Conservation (phyloP, 1,284 basidiomycete genomes). For the Cutaneotrichosporon sp. region DNA sequence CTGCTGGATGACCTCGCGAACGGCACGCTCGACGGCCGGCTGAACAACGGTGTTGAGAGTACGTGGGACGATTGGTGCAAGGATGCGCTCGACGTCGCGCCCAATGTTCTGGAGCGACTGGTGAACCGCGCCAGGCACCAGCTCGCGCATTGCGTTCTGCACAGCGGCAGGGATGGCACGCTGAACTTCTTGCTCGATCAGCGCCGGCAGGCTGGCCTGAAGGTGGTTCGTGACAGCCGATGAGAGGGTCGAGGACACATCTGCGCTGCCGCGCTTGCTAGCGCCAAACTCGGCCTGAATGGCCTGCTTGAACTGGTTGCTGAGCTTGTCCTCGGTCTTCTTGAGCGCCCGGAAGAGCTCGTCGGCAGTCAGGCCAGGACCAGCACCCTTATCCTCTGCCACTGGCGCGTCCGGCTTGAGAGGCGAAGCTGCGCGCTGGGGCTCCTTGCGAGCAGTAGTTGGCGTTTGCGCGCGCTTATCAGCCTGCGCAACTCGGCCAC, state of each 20-base stretch:
- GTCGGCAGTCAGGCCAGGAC: conserved; percentile 10
- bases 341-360: conserved; percentile 22
- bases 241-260: conserved; percentile 17
- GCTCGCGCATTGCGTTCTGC: conserved; percentile 22
- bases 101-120: conserved; percentile 30
- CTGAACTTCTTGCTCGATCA: conserved; percentile 32
- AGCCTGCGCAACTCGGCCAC: background rate
- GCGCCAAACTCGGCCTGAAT: conserved; percentile 10
- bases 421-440: conserved; percentile 3
- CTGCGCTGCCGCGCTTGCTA: background rate
- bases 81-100: conserved; percentile 33
- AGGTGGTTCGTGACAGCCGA: conserved; percentile 31
- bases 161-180: conserved; percentile 33
- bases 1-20: conserved; percentile 31
- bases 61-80: conserved; percentile 31
- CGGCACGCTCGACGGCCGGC: conserved; percentile 34
- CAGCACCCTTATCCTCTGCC: background rate
- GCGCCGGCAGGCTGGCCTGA: conserved; percentile 27
- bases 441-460: background rate
- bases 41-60: conserved; percentile 31
- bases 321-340: conserved; percentile 39
- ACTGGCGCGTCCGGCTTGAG: background rate
- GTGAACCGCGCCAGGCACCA: conserved; percentile 28
- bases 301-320: conserved; percentile 26
- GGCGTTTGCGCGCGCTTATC: background rate